Base-by-base conservation (phyloP, 208 protist genomes). In the Trypanosoma mega region DNA sequence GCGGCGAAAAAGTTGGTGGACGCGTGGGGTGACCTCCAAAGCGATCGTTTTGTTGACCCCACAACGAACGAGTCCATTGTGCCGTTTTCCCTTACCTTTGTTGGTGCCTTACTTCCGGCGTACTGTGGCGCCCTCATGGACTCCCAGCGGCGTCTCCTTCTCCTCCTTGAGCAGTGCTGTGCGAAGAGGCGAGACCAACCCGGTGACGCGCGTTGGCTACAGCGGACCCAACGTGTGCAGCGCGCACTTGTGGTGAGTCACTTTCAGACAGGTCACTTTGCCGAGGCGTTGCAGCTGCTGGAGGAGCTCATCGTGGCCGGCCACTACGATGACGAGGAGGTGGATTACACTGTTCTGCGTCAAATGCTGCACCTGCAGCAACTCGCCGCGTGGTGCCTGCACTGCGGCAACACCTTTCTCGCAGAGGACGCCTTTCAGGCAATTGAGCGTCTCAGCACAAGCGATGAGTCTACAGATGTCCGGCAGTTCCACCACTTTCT, bases 61-160 rank as follows among this genome's bases (percentile, higher is more conserved):
- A 50, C 34, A 30, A 90, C 77, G 23, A 37, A 52, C 1, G 76
- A 87, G 53, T 85, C 74, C 59, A 60, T 90, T 26, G 86, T 76
- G 16, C 89, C 89, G 12, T 95, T 95, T 72, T 95, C 89, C 0
- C 67, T 95, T 26, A 76, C 76, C 11, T 80, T 93, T 66, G 47
- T 92, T 18, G 57, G 69, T 0, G 85, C 85, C 14, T 51, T 90
- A 39, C 41, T 95, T 31, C 89, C 89, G 16, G 55, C 76, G 41
- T 86, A 92, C 44, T 58, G 74, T 6, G 79, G 78, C n/a, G 70
- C 66, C 34, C 37, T 70, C 2, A 82, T 72, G 55, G 82, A 85
- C 43, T 68, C 85, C 2, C 76, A 87, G 54, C 60, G 75, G 11
- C 71, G 69, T 20, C 60, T 92, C 30, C 81, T 85, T 34, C 53